Conservation (phyloP, 2,329 filamentous ascomycete genomes). For the Microcyclosporella mali region DNA sequence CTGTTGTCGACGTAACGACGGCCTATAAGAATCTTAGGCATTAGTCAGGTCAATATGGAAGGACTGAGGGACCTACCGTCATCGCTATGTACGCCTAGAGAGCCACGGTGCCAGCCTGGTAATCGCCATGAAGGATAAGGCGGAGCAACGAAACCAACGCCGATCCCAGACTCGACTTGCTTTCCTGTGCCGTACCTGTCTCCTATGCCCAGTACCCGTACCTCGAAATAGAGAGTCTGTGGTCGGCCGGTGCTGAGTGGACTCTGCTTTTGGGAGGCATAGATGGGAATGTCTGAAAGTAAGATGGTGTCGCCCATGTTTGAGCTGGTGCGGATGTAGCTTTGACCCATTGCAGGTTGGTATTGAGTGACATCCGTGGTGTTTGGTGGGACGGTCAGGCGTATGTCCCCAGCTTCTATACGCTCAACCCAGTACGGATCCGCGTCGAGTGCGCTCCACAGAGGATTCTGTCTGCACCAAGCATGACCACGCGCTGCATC, state of each 20-base stretch:
- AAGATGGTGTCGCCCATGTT: slow-evolving; percentile 57
- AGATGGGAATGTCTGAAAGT: slow-evolving; percentile 63
- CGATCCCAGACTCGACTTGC: slow-evolving; percentile 50
- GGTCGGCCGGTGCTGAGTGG: slow-evolving; percentile 45
- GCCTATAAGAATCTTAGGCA: too few species aligned
- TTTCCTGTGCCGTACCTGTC: slow-evolving; percentile 21
- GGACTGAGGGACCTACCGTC: slow-evolving; percentile 47
- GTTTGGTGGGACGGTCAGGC: slow-evolving; percentile 39
- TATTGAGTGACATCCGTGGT: slow-evolving; percentile 41
- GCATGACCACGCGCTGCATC: slow-evolving; percentile 59
- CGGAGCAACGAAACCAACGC: slow-evolving; percentile 63
- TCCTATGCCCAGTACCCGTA: slow-evolving; percentile 49
- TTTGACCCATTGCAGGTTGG: slow-evolving; percentile 46
- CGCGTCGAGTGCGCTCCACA: slow-evolving; percentile 47
- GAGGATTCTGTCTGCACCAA: slow-evolving; percentile 59
- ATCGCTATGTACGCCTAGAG: slow-evolving; percentile 70
- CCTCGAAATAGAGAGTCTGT: slow-evolving; percentile 66
- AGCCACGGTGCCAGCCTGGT: slow-evolving; percentile 74
- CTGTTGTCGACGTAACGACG: slow-evolving; percentile 68
- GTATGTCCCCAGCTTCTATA: slow-evolving; percentile 47
- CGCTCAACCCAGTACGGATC: slow-evolving; percentile 36
- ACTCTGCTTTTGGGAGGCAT: slow-evolving; percentile 54
- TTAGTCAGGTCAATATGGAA: too few species aligned
- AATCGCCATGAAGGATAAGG: slow-evolving; percentile 73
- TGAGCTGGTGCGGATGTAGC: slow-evolving; percentile 31